Evolutionary conservation across 2,329 filamentous ascomycete genomes (phyloP), one percentile per base, ranked within the genome.

Genomic region (Camillea tinctor): DNA sequence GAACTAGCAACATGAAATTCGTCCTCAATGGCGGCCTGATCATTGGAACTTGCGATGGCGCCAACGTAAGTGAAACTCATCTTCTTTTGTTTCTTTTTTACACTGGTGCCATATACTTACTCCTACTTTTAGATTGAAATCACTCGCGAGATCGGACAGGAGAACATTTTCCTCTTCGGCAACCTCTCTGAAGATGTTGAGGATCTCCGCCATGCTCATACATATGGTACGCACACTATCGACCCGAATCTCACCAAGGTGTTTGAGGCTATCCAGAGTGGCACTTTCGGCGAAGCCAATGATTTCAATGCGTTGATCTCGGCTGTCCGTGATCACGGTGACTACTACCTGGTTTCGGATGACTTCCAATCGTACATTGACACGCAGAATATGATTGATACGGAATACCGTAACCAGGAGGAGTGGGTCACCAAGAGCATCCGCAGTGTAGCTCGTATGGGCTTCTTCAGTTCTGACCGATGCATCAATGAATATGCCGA

Each of bases 1-100:
- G 94, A 64, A 97, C 93, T 13, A 96, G 92, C 72, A 99, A 99
- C 86, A 99, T 99, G 95, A 99, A 99, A 78, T 99, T 99, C 76
- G 95, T 97, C 15, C 84, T 99, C 71, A 99, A 98, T 71, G 95
- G 95, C 65, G 95, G 95, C 65, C 82, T 99, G 63, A 96, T 99
- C 72, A 99, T 99, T 69, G 95, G 95, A 69, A 99, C 95, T 20
- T 97, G 94, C 74, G 95, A 99, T 72, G 95, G 95, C 73, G 95
- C 95, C 64, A 99, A 99, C 73, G 92, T 95, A 83, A 83, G 89
- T 81, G 11, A 49, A 82, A 82, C 87, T 81, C 5, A 17, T 4
- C 17, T n/a, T 2, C 13, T 17, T 3, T 44, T 44, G 36, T 44
- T 44, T 44, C 11, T 6, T 11, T n/a, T 11, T 11, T 44, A 3